Base-by-base conservation (phyloP, 768 basidiomycete genomes). In the Butyriboletus loyo region DNA sequence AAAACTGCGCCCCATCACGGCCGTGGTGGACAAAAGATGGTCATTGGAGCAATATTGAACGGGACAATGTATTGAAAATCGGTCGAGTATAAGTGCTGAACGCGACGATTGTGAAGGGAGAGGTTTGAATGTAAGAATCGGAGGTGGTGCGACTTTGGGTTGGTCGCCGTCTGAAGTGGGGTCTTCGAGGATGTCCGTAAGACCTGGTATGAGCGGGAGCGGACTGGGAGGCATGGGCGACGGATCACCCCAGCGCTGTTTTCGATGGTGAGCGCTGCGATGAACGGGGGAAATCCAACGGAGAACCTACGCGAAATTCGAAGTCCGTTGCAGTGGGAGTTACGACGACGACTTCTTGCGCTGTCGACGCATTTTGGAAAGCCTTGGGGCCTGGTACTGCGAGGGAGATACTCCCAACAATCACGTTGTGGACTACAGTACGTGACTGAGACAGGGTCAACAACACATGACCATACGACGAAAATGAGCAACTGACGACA, bases 61-160 rank as follows among this genome's bases (percentile, higher is more conserved):
- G 0, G 79, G 77, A 65, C 85, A 87, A 53, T 77, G 74, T 53
- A 77, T 67, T 7, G 83, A 81, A 72, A 92, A 92, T 40, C 89
- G 81, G 66, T 92, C 80, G 25, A 92, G 80, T 60, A 92, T 89
- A 50, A 92, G 78, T n/a, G 87, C 86, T 2, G 87, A 87, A 37
- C 89, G 80, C 49, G 81, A 75, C 17, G 87, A 88, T 60, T 88
- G 85, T 58, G 77, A 79, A 7, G 87, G 82, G 8, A 90, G 78
- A 10, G 80, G 82, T 32, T 75, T 78, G 66, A 84, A 88, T 14
- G 76, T 75, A 61, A 85, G 75, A 49, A 68, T 22, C 25, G 68
- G 44, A 36, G 49, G 49, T 10, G 51, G 54, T 8, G 52, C 32
- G 27, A 49, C 14, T 25, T 49, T 50, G 19, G 42, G 24, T 21